These are phyloP conservation scores for Gaeumannomyces tritici DNA, from an alignment of 2,329 filamentous ascomycete genomes.

Conservation along the genomic window DNA sequence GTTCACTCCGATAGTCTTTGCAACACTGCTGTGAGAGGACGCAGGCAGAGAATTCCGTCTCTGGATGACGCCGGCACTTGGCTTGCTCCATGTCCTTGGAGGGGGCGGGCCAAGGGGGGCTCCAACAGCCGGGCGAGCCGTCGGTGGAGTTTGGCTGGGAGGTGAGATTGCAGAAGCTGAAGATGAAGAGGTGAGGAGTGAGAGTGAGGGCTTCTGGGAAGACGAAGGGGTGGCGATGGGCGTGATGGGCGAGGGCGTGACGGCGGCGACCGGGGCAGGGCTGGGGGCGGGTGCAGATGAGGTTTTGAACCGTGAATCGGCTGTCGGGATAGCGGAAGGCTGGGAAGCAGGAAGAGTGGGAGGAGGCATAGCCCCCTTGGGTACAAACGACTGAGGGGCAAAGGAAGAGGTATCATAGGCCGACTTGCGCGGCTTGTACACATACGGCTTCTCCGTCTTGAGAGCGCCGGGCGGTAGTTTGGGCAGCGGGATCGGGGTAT, in stretches of 20 bases:
- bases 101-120: constrained; percentile 4
- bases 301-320: constrained; percentile 2
- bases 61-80: background rate
- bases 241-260: background rate
- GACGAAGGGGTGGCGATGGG: background rate
- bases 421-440: constrained; percentile 39
- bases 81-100: constrained; percentile 2
- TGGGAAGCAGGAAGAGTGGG: background rate
- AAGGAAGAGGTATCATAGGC: constrained; percentile 1
- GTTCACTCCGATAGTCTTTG: background rate
- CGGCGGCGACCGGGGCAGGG: background rate
- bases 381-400: background rate
- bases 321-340: background rate
- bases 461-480: constrained; percentile 14
- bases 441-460: constrained; percentile 37
- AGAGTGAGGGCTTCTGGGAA: background rate
- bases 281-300: constrained; percentile 1
- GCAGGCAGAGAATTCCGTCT: constrained; percentile 1
- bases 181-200: background rate
- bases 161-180: background rate
- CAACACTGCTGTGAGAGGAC: background rate
- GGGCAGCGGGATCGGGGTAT: constrained; percentile 14
- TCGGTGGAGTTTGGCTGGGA: background rate
- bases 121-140: constrained; percentile 1
- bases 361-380: constrained; percentile 3